Conservation (phyloP, 1,284 basidiomycete species). For the Schizophyllum amplum region DNA sequence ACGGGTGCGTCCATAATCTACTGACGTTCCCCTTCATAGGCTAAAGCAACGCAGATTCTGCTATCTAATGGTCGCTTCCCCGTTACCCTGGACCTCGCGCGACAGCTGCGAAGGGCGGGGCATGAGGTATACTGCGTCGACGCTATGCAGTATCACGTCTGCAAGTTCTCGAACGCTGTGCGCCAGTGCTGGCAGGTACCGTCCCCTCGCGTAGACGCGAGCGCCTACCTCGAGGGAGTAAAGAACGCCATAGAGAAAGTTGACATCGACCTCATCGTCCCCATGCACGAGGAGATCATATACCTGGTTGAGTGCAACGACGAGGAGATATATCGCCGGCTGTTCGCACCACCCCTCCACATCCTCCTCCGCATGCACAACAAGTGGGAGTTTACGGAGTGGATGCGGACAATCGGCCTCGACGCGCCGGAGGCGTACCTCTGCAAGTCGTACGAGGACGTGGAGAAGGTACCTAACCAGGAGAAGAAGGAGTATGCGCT, state of each 20-base stretch:
- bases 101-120: background rate
- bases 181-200: slow-evolving; percentile 12
- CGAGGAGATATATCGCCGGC: slow-evolving; percentile 9
- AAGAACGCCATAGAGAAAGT: slow-evolving; percentile 5
- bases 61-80: background rate
- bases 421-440: slow-evolving; percentile 10
- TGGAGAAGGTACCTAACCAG: slow-evolving; percentile 6
- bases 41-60: background rate
- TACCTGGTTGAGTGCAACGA: slow-evolving; percentile 12
- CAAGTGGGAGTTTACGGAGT: slow-evolving; percentile 16
- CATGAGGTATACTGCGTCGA: slow-evolving; percentile 2
- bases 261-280: slow-evolving; percentile 14
- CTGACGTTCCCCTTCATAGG: background rate
- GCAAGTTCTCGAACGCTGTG: slow-evolving; percentile 15
- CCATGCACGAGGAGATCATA: slow-evolving; percentile 16
- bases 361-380: slow-evolving; percentile 13
- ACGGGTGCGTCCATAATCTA: background rate
- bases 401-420: slow-evolving; percentile 6
- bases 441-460: slow-evolving; percentile 12
- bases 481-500: slow-evolving; percentile 12
- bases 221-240: slow-evolving; percentile 10
- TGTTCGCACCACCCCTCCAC: slow-evolving; percentile 13
- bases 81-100: background rate
- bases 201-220: slow-evolving; percentile 9
- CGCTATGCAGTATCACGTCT: slow-evolving; percentile 16